These are phyloP conservation scores for Pseudogymnoascus verrucosus DNA, from an alignment of 2,329 filamentous ascomycete genomes.

Conservation along the genomic window DNA sequence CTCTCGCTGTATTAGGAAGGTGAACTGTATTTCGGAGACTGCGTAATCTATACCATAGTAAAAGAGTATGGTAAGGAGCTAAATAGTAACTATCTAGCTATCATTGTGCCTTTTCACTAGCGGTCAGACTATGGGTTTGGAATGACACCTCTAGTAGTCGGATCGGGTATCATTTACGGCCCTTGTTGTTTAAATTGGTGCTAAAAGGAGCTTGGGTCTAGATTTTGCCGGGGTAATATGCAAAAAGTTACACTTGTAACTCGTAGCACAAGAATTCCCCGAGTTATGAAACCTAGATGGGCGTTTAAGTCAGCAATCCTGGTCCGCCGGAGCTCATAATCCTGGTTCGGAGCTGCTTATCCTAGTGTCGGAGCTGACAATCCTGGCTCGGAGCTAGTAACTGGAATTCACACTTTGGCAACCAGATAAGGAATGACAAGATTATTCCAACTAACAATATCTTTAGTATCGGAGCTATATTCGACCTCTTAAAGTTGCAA, in stretches of 20 bases:
- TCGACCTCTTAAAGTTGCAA: no score
- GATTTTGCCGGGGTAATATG: background rate
- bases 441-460: no score
- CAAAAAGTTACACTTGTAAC: background rate
- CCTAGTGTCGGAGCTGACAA: background rate
- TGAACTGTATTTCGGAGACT: background rate
- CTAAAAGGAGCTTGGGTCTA: no score
- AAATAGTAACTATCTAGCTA: background rate
- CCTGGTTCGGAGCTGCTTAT: background rate
- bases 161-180: no score
- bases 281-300: background rate
- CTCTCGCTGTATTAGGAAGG: background rate
- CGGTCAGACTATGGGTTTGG: background rate
- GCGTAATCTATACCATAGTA: background rate
- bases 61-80: background rate
- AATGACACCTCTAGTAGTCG: no score
- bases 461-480: no score
- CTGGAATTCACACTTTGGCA: background rate
- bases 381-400: background rate
- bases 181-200: no score
- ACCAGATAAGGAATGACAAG: no score
- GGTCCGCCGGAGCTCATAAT: background rate
- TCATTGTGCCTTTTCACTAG: background rate
- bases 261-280: background rate
- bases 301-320: background rate